These are phyloP conservation scores for Liriodendron chinense DNA, from an alignment of 164 flowering plant genomes.

Conservation along the genomic window DNA sequence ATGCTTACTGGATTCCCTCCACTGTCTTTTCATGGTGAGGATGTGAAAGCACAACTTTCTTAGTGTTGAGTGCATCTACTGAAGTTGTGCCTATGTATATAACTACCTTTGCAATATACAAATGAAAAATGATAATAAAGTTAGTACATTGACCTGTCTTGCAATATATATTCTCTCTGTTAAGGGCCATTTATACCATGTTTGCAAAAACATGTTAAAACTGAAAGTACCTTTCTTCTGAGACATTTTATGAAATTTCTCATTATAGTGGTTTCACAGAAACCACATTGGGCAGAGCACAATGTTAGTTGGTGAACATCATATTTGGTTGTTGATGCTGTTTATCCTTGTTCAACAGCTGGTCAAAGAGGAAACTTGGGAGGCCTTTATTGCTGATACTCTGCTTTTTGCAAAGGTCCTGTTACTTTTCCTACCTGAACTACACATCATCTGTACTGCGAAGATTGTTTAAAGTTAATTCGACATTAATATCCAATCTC, in stretches of 20 bases:
- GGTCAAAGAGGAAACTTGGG: conserved; percentile 83
- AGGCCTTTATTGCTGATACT: conserved; percentile 63
- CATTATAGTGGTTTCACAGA: background rate
- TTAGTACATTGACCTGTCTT: background rate
- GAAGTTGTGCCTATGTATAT: no score
- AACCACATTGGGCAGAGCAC: background rate
- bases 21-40: no score
- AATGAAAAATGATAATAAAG: no score
- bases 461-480: background rate
- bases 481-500: background rate
- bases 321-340: background rate
- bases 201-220: background rate
- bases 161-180: background rate
- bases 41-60: no score
- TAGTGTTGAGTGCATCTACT: no score
- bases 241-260: background rate
- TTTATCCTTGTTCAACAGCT: conserved; percentile 33
- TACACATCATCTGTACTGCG: background rate
- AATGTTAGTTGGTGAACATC: background rate
- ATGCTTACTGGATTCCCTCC: no score
- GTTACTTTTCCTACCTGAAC: background rate
- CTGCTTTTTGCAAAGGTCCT: conserved; percentile 73
- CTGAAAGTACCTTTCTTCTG: background rate
- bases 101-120: no score
- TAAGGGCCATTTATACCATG: background rate